phyloP scores from a whole-genome alignment of 2,329 filamentous ascomycete genomes.

The Bimuria novae-zelandiae region DNA sequence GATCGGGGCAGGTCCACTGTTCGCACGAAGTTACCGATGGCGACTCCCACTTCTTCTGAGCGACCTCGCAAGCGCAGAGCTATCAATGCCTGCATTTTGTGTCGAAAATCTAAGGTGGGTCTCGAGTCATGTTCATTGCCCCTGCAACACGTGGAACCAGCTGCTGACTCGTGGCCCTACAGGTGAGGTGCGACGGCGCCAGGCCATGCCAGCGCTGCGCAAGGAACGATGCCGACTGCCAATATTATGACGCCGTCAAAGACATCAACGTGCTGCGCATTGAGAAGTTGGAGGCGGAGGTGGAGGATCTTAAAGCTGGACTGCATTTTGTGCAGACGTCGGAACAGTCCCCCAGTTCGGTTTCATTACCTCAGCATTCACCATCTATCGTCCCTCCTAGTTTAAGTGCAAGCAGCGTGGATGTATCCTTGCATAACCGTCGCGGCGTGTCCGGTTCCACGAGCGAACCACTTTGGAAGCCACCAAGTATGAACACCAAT shows the following conservation, averaged over 20 bases:
- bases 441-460: background rate
- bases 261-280: conserved; percentile 31
- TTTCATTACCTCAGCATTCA: conserved; percentile 2
- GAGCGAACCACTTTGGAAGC: background rate
- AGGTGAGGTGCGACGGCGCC: conserved; percentile 40
- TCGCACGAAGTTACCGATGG: conserved; percentile 24
- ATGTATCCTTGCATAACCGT: background rate
- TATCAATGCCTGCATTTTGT: conserved; percentile 38
- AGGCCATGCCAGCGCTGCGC: conserved; percentile 38
- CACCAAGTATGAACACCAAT: conserved; percentile 14
- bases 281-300: conserved; percentile 34
- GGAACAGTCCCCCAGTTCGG: background rate
- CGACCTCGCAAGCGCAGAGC: conserved; percentile 39
- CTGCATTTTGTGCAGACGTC: conserved; percentile 9
- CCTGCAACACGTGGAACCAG: background rate
- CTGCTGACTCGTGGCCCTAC: background rate
- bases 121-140: background rate
- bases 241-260: conserved; percentile 32
- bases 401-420: background rate
- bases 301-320: conserved; percentile 22
- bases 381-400: conserved; percentile 4
- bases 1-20: background rate
- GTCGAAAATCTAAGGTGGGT: conserved; percentile 30
- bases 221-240: conserved; percentile 28
- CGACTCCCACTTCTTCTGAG: conserved; percentile 7